Conservation (phyloP, 331 rosid genomes). For the Malus hybrid region DNA sequence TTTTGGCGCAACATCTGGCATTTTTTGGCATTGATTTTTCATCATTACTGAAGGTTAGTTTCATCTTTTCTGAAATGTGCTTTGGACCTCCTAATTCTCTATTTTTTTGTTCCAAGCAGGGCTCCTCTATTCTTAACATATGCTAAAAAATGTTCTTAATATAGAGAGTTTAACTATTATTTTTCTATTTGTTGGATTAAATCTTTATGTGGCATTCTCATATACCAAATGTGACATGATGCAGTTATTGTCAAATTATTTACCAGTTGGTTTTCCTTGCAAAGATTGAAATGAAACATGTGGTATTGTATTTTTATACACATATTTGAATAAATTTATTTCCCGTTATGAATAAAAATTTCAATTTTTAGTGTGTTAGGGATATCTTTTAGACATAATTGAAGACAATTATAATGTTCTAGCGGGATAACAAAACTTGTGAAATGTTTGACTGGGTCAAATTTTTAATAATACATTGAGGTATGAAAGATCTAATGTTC, state of each 20-base stretch:
- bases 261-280: background rate
- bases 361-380: background rate
- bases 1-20: slow-evolving; percentile 77
- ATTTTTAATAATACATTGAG: background rate
- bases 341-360: background rate
- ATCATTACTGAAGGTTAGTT: slow-evolving; percentile 76
- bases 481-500: background rate
- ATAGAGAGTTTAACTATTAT: background rate
- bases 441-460: background rate
- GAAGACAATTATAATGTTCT: background rate
- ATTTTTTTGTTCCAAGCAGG: background rate
- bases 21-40: slow-evolving; percentile 95
- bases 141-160: background rate
- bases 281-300: background rate
- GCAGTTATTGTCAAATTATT: background rate
- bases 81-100: background rate
- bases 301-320: background rate
- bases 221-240: background rate
- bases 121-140: background rate
- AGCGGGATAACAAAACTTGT: background rate
- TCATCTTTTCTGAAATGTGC: slow-evolving; percentile 2
- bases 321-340: background rate
- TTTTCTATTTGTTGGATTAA: background rate
- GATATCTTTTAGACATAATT: background rate
- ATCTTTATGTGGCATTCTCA: background rate